Evolutionary conservation across 768 basidiomycete genomes (phyloP), one percentile per base, ranked within the genome.

Genomic region (Boletus vermiculosoides): DNA sequence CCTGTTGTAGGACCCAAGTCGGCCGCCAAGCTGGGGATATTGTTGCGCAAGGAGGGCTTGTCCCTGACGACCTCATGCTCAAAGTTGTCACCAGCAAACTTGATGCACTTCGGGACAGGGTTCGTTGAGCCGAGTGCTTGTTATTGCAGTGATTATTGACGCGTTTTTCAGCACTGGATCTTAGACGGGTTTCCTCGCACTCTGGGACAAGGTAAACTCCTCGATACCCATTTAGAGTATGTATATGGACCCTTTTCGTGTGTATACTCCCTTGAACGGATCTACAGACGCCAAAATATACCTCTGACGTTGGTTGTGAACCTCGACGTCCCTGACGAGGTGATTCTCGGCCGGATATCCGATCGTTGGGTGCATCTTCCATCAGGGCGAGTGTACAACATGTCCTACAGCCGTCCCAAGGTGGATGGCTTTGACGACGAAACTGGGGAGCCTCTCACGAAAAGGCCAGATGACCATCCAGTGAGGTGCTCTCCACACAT

Each of bases 131-230:
- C 41, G 12, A 8, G 5, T 22, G 16, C 22, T 25, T 15, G 1
- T 34, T 47, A 12, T 18, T 9, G 22, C 33, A 13, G 22, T 33
- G 15, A 22, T 46, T 12, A 10, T 57, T 52, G 45, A 54, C 52
- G 9, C 33, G 18, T 45, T 18, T 37, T 16, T 12, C 58, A 94
- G 90, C 87, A 90, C 66, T 95, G 94, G 94, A 88, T 96, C 60
- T 71, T 95, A 44, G 94, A 96, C 62, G 94, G 94, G 30, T 95
- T 96, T 66, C 94, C 94, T 50, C 86, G 94, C 37, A 96, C 93
- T 12, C 74, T 93, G 2, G 83, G 79, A n/a, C 94, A 96, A 71
- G 92, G 88, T 4, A 77, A 84, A 68, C 77, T 93, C 45, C 79
- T 96, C 10, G 89, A 95, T 73, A 75, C 78, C 20, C 83, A 92